Conservation (phyloP, 106 monocot genomes). For the Chionographis japonica region DNA sequence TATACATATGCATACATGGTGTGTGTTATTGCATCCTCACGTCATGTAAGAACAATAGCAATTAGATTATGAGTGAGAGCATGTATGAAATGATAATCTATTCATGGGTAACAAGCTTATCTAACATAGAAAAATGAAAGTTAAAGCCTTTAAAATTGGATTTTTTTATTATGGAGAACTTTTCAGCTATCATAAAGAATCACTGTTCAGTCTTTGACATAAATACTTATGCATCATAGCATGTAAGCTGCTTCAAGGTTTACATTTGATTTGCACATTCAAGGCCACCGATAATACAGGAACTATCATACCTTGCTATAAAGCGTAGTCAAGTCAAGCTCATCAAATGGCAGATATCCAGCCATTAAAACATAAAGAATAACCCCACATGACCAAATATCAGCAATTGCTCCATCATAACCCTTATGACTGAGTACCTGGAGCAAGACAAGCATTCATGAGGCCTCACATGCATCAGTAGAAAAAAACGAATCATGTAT, state of each 20-base stretch:
- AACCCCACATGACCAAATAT: constrained; percentile 96
- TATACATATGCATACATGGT: no score
- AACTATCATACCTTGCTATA: constrained; percentile 53
- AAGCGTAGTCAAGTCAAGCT: constrained; percentile 76
- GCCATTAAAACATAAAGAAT: constrained; percentile 89
- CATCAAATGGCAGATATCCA: constrained; percentile 94
- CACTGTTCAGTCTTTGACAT: no score
- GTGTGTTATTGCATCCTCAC: no score
- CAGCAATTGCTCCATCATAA: constrained; percentile 90
- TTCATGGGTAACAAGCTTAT: background rate
- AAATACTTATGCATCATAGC: no score
- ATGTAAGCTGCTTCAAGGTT: no score
- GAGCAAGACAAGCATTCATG: constrained; percentile 14
- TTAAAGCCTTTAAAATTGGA: no score
- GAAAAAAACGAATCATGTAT: background rate
- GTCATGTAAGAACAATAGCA: no score
- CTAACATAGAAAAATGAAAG: no score
- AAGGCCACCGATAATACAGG: background rate
- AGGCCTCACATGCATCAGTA: background rate
- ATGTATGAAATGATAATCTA: no score
- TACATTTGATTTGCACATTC: background rate
- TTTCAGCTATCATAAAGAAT: no score
- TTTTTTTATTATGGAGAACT: no score
- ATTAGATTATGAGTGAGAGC: no score
- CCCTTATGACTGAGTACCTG: constrained; percentile 93